A percentile compares a stretch with the other conserved stretches of the same genome.
Evolutionary conservation across 768 basidiomycete species (phyloP).

Genomic region (Cystofilobasidium capitatum): DNA sequence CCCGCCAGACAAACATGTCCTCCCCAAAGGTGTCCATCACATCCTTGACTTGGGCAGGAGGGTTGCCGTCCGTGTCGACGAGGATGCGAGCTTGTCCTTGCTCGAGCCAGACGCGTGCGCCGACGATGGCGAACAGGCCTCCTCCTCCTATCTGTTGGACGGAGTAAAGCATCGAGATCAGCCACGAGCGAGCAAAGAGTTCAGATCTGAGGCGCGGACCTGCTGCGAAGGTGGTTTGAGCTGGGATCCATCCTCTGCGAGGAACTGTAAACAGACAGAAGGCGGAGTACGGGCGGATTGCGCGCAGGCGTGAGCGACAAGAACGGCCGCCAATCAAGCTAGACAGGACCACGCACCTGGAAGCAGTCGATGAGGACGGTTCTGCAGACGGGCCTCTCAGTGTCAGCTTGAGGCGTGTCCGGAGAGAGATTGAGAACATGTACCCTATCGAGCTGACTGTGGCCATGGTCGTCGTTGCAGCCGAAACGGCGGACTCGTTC

Average conservation of each 20-base stretch:
- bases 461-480: neutral
- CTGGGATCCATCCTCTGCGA: neutral
- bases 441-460: slow-evolving; percentile 4
- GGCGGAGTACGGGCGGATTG: neutral
- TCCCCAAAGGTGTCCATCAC: neutral
- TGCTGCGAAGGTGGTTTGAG: neutral
- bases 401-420: too few relatives aligned
- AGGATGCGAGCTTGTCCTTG: slow-evolving; percentile 5
- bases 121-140: slow-evolving; percentile 16
- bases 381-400: neutral
- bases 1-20: slow-evolving; percentile 13
- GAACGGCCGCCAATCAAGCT: too few relatives aligned
- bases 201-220: neutral
- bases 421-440: too few relatives aligned
- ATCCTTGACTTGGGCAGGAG: neutral
- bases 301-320: neutral
- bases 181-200: too few relatives aligned
- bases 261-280: neutral
- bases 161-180: neutral
- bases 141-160: slow-evolving; percentile 16
- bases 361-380: slow-evolving; percentile 21
- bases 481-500: neutral
- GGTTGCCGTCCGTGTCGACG: slow-evolving; percentile 16
- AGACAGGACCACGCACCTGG: neutral
- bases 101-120: slow-evolving; percentile 5